Evolutionary conservation across 225 moss, liverwort and hornwort species (phyloP), one percentile per base, ranked within the genome.

Genomic region (Pseudoscleropodium purum): DNA sequence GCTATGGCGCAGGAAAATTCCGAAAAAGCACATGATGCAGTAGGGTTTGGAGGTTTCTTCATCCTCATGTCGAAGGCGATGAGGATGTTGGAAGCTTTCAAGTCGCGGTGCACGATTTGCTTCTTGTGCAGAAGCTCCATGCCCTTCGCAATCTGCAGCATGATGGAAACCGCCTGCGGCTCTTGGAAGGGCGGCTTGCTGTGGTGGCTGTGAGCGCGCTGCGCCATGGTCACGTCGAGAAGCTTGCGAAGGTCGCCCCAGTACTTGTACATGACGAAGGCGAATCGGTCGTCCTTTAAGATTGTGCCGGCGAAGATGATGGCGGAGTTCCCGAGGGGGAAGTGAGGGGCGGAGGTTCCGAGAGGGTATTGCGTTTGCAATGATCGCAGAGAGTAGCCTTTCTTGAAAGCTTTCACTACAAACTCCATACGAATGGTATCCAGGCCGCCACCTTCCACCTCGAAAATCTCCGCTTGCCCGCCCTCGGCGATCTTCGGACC

Each of bases 231-330:
- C 7, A 81, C 26, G 75, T 88, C 88, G 56, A 94, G 91, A 52
- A 94, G 90, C 69, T 91, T 92, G 77, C 93, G 93, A 3, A 94
- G 88, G 64, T 93, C 92, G 27, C 94, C 94, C 91, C 92, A 92
- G 79, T 90, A 89, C 74, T 87, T 91, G 63, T 91, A 88, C 94
- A 94, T 94, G 84, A 92, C 92, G 88, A 94, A 90, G n/a, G 94
- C 94, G 84, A 94, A 94, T 2, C 94, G 62, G 81, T 91, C 91
- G 60, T 94, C 92, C 15, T 90, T 77, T 10, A 94, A 78, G 18
- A 94, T 68, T 25, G 91, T 92, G 39, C 91, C 94, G 8, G 92
- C 92, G 74, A 92, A 91, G 63, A 91, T 84, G 79, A 83, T 82
- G 62, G 87, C 77, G 6, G 93, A 86, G 12, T 91, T 86, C 11